Evolutionary conservation across 139 green algal species (phyloP).

Genomic region (Astrephomene gubernaculifera): DNA sequence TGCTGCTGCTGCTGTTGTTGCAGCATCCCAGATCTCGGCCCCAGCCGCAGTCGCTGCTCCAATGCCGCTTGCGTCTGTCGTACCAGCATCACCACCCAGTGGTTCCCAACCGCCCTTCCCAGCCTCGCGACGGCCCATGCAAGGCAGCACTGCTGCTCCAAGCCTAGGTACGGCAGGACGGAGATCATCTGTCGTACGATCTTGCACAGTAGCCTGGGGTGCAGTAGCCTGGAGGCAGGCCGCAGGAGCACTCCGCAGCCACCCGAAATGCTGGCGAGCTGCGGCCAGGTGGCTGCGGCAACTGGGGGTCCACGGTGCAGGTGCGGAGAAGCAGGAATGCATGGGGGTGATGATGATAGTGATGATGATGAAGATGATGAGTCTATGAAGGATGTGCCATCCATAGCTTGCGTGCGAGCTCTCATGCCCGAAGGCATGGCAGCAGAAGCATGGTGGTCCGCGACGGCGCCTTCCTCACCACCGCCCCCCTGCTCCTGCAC

Average conservation of each 20-base stretch:
- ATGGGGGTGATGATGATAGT: too few species aligned
- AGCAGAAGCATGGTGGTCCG: too few species aligned
- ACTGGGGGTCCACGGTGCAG: too few species aligned
- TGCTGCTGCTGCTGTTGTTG: background rate
- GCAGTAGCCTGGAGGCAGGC: background rate
- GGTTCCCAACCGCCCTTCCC: background rate
- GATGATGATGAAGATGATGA: too few species aligned
- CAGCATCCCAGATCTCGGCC: background rate
- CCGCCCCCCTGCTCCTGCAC: too few species aligned
- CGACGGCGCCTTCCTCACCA: too few species aligned
- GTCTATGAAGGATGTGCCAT: too few species aligned
- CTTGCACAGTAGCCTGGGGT: background rate
- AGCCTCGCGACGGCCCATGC: slow-evolving; percentile 9
- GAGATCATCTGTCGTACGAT: background rate
- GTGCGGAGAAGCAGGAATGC: too few species aligned
- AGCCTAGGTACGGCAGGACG: background rate
- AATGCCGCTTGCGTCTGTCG: background rate
- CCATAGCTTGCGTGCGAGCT: too few species aligned
- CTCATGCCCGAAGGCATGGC: too few species aligned
- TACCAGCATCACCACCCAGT: background rate
- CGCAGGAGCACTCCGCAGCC: background rate
- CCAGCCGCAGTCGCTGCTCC: background rate
- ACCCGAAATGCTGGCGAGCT: too few species aligned
- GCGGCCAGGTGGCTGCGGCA: background rate
- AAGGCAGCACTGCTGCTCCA: slow-evolving; percentile 22